A percentile compares a stretch with the other conserved stretches of the same genome.
These are phyloP conservation scores for Durio zibethinus DNA, from an alignment of 345 rosid species.

Conservation along the genomic window DNA sequence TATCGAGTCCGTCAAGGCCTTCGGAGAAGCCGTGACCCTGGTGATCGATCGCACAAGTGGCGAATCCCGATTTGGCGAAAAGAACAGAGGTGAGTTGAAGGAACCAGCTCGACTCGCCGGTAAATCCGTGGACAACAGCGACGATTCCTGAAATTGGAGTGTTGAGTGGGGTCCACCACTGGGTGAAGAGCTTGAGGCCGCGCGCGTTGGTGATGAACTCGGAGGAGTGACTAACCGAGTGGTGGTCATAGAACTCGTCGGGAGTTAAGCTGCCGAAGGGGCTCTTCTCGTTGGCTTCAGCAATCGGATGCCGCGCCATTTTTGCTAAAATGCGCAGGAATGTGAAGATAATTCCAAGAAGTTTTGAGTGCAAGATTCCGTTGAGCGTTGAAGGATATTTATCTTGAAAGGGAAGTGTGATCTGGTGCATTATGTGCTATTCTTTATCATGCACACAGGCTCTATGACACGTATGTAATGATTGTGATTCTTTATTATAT, in stretches of 20 bases:
- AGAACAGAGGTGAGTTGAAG: conserved; percentile 66
- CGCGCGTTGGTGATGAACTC: conserved; percentile 67
- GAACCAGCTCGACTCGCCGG: conserved; percentile 87
- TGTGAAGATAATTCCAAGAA: neutral
- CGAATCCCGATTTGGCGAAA: conserved; percentile 76
- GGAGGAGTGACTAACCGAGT: conserved; percentile 65
- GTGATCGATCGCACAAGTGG: conserved; percentile 86
- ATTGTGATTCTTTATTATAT: too few relatives aligned
- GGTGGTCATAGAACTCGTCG: conserved; percentile 72
- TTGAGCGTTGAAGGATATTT: neutral
- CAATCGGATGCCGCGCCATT: conserved; percentile 64
- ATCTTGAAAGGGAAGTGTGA: neutral
- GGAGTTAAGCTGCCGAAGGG: conserved; percentile 64
- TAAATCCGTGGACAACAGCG: conserved; percentile 90
- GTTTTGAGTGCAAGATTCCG: neutral
- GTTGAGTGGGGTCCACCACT: conserved; percentile 77
- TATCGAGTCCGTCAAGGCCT: conserved; percentile 56
- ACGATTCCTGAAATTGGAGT: conserved; percentile 45
- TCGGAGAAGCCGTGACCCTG: conserved; percentile 98
- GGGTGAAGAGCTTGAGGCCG: conserved; percentile 77
- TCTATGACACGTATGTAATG: neutral
- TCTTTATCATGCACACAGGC: neutral
- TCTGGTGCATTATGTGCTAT: neutral
- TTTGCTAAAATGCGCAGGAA: neutral
- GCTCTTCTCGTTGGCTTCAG: conserved; percentile 60